phyloP scores from a whole-genome alignment of 2,329 filamentous ascomycete species.

The Chaetomium olivaceum region DNA sequence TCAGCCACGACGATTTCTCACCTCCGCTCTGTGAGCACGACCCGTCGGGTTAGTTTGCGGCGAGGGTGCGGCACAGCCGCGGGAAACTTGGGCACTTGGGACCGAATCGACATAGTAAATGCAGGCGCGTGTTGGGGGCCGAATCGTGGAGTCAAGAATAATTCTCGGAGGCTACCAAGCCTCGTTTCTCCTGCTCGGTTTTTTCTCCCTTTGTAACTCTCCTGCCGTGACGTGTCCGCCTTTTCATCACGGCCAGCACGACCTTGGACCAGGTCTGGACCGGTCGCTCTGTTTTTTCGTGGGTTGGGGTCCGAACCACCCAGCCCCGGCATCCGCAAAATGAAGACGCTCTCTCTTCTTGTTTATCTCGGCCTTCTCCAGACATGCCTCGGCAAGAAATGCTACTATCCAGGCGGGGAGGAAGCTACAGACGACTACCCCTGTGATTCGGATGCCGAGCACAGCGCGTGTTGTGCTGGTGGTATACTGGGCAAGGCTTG shows the following conservation, averaged over 20 bases:
- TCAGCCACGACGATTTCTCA: not conserved
- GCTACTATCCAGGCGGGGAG: constrained; percentile 16
- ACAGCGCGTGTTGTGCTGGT: constrained; percentile 13
- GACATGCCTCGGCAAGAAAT: not conserved
- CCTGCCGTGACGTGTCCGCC: no score
- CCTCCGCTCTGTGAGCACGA: not conserved
- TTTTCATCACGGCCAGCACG: no score
- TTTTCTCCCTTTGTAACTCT: no score
- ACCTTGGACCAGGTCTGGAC: no score
- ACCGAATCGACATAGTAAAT: not conserved
- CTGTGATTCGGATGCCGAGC: constrained; percentile 21
- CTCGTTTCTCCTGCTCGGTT: no score
- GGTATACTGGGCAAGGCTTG: not conserved
- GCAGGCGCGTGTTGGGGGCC: not conserved
- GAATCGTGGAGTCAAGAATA: not conserved
- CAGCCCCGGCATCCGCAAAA: not conserved
- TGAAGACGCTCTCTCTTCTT: not conserved
- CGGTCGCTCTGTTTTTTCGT: no score
- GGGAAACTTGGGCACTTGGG: not conserved
- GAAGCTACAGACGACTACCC: constrained; percentile 3
- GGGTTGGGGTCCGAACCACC: not conserved
- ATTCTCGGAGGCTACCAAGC: no score
- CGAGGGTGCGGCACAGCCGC: not conserved
- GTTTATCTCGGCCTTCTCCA: not conserved
- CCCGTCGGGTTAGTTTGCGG: not conserved